Conservation (phyloP, 2,329 filamentous ascomycete species). For the Aspergillus chevalieri region DNA sequence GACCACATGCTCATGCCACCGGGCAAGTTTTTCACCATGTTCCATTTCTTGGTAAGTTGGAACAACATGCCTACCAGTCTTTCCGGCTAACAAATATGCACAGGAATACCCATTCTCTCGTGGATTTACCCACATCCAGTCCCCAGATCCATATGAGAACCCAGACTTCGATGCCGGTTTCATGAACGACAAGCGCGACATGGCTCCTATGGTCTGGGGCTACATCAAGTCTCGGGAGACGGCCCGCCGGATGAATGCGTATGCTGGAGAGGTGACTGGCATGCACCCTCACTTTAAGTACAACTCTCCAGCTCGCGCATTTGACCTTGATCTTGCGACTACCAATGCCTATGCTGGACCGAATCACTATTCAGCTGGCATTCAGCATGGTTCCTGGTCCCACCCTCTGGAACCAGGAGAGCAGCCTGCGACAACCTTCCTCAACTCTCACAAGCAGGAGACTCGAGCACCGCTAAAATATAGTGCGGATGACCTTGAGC, state of each 20-base stretch:
- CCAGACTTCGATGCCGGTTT: constrained; percentile 77
- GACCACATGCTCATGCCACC: constrained; percentile 58
- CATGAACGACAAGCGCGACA: constrained; percentile 80
- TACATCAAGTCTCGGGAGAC: constrained; percentile 80
- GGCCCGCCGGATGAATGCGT: constrained; percentile 69
- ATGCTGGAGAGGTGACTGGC: constrained; percentile 63
- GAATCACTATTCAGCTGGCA: constrained; percentile 64
- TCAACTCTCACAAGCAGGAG: constrained; percentile 61
- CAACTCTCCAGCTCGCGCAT: constrained; percentile 62
- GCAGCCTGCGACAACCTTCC: constrained; percentile 42
- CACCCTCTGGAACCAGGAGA: constrained; percentile 53
- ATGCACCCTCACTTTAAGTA: constrained; percentile 68
- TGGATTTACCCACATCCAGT: constrained; percentile 64
- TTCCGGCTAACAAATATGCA: background rate
- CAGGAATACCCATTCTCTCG: constrained; percentile 68
- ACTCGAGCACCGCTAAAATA: constrained; percentile 62
- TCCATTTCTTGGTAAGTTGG: constrained; percentile 58
- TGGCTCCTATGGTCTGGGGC: constrained; percentile 78
- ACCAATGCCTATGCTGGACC: constrained; percentile 70
- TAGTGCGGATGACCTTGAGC: constrained; percentile 46
- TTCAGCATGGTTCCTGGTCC: constrained; percentile 68
- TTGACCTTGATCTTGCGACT: constrained; percentile 68
- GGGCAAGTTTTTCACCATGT: constrained; percentile 78
- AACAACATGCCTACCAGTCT: too few relatives aligned
- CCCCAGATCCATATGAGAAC: constrained; percentile 64